Percentiles rank a stretch among this genome's conserved stretches.
Conservation (phyloP, 306 rosid species). For the Cicer bijugum region DNA sequence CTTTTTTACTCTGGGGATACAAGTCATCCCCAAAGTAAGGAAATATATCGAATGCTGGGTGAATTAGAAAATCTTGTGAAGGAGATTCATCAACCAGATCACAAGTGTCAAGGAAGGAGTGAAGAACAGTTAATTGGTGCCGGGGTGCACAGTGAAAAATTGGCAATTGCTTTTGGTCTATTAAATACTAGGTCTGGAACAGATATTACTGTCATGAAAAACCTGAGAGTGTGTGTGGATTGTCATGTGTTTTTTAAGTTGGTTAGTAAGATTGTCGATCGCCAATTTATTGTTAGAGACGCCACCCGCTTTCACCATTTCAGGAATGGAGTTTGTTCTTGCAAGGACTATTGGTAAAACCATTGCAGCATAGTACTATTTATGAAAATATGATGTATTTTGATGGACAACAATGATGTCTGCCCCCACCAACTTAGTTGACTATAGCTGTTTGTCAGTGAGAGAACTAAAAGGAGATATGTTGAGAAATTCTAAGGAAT, state of each 20-base stretch:
- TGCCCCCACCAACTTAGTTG: constrained; percentile 9
- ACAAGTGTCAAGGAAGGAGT: constrained; percentile 46
- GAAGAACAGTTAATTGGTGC: constrained; percentile 53
- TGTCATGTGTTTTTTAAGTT: constrained; percentile 77
- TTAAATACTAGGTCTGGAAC: constrained; percentile 61
- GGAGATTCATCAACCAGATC: constrained; percentile 45
- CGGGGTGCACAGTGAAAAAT: constrained; percentile 77
- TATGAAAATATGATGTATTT: constrained; percentile 15
- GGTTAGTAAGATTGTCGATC: constrained; percentile 78
- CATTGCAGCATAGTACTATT: not conserved
- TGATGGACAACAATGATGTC: constrained; percentile 35
- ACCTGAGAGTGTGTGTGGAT: constrained; percentile 82
- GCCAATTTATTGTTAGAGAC: constrained; percentile 77
- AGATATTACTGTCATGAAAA: constrained; percentile 76
- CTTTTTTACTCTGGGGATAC: constrained; percentile 76
- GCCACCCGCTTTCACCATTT: constrained; percentile 92
- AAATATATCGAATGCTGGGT: constrained; percentile 64
- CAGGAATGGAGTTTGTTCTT: constrained; percentile 75
- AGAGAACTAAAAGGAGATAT: constrained; percentile 22
- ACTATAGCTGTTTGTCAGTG: constrained; percentile 2
- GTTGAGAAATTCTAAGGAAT: constrained; percentile 31
- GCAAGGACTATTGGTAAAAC: constrained; percentile 84
- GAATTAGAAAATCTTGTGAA: constrained; percentile 63
- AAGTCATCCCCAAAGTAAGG: constrained; percentile 57
- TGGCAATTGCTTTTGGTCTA: constrained; percentile 76